phyloP scores from a whole-genome alignment of 495 filamentous ascomycete species.

The Hamigera avellanea region DNA sequence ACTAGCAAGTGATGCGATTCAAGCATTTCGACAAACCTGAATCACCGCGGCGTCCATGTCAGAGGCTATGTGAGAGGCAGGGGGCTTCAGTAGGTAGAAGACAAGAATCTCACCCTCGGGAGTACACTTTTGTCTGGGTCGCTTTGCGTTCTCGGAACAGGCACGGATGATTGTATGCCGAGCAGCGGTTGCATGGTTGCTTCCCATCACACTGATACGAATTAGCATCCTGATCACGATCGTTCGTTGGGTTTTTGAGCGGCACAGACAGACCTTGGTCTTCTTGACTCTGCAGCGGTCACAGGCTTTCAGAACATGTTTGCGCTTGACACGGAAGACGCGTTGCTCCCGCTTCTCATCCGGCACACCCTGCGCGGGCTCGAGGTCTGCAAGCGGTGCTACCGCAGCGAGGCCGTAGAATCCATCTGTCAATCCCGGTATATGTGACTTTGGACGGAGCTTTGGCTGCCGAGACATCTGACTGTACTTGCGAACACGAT shows the following conservation, averaged over 20 bases:
- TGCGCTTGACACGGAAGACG: conserved; percentile 38
- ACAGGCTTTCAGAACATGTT: conserved; percentile 38
- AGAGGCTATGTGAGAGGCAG: not conserved
- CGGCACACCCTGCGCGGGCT: conserved; percentile 15
- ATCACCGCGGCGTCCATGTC: not conserved
- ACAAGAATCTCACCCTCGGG: conserved; percentile 24
- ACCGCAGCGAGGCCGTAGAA: conserved; percentile 24
- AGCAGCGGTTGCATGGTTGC: conserved; percentile 37
- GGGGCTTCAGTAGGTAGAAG: not conserved
- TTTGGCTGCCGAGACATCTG: conserved; percentile 33
- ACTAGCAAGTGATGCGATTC: conserved; percentile 35
- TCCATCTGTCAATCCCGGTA: conserved; percentile 26
- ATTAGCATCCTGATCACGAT: conserved; percentile 5
- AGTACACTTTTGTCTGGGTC: conserved; percentile 37
- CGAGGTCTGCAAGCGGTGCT: conserved; percentile 22
- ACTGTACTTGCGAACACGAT: not conserved
- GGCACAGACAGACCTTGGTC: conserved; percentile 25
- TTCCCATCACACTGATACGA: conserved; percentile 33
- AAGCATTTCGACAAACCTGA: conserved; percentile 38
- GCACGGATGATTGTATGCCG: conserved; percentile 35
- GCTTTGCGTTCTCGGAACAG: conserved; percentile 37
- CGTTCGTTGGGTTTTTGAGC: not conserved
- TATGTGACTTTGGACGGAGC: conserved; percentile 27
- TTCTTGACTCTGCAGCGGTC: conserved; percentile 40
- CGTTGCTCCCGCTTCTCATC: conserved; percentile 34